Evolutionary conservation across 306 rosid genomes (phyloP).

Genomic region (Aeschynomene evenia): DNA sequence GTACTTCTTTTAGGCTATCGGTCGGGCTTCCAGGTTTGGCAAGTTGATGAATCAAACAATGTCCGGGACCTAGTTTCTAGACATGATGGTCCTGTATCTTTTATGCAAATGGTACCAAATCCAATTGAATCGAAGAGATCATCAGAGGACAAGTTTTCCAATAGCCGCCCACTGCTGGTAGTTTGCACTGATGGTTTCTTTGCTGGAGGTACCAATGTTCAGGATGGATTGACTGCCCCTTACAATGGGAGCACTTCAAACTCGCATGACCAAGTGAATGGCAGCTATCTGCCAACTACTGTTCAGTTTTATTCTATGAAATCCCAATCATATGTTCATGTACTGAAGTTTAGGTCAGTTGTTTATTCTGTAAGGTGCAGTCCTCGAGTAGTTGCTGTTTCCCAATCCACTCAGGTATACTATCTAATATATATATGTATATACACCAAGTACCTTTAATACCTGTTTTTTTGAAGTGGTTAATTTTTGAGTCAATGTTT

Average conservation of each 20-base stretch:
- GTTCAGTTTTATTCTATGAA: slow-evolving; percentile 83
- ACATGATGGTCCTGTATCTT: slow-evolving; percentile 82
- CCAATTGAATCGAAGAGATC: slow-evolving; percentile 60
- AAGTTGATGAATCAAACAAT: slow-evolving; percentile 89
- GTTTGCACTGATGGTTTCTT: slow-evolving; percentile 76
- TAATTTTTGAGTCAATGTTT: slow-evolving; percentile 26
- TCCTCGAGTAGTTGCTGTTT: slow-evolving; percentile 74
- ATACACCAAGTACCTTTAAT: not conserved
- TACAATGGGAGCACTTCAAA: slow-evolving; percentile 50
- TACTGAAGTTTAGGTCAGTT: slow-evolving; percentile 84
- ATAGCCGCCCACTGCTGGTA: slow-evolving; percentile 67
- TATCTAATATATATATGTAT: not conserved
- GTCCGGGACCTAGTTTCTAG: slow-evolving; percentile 77
- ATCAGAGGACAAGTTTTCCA: slow-evolving; percentile 62
- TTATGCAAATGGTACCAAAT: slow-evolving; percentile 89
- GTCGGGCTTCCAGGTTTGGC: slow-evolving; percentile 98
- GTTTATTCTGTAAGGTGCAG: slow-evolving; percentile 89
- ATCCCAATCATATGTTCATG: slow-evolving; percentile 78
- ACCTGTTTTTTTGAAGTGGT: slow-evolving; percentile 19
- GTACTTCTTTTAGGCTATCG: slow-evolving; percentile 86
- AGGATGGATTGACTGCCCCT: slow-evolving; percentile 48
- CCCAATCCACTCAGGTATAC: slow-evolving; percentile 84
- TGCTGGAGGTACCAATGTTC: slow-evolving; percentile 53
- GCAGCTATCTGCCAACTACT: slow-evolving; percentile 65
- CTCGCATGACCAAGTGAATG: slow-evolving; percentile 55